Evolutionary conservation across 345 rosid species (phyloP), one percentile per base, ranked within the genome.

Genomic region (Mercurialis annua): DNA sequence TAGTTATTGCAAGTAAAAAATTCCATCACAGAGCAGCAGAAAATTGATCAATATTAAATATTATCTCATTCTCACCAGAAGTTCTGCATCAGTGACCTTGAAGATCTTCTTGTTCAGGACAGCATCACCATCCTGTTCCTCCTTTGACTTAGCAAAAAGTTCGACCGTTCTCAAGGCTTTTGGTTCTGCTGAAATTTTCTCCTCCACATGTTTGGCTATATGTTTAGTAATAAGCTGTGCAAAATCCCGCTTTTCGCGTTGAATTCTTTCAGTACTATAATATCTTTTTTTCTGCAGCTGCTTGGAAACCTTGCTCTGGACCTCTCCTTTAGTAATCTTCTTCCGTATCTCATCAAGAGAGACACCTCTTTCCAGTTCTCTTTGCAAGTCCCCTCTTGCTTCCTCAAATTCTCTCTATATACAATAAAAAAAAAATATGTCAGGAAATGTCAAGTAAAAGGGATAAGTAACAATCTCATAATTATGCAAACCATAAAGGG

Each of bases 171-270:
- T 81, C 76, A 84, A 81, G 56, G 83, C 73, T 73, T 84, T 82
- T 55, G 84, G 82, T 71, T 85, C 90, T 62, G 57, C 61, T 43
- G 73, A 81, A 46, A 71, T 42, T 40, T 65, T 64, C 74, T 72
- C 75, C 62, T 75, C 81, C 23, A 55, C 73, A 64, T 62, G 48
- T 79, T 79, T 81, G 69, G 81, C 77, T 44, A 50, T 60, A 68
- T 81, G 57, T 81, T 85, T 86, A 68, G 66, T 77, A 53, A 94
- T 66, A 75, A 91, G 80, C 77, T 86, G 86, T 81, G 70, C 78
- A 43, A 85, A 69, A 73, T 91, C 98, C 73, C 91, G 84, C 71
- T 71, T 71, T 79, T 85, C 81, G 70, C 99, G 93, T 84, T 86
- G 90, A 73, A 91, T 84, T 72, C 82, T 87, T 67, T 82, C 89